Evolutionary conservation across 495 filamentous ascomycete genomes (phyloP).

Genomic region (Hypoxylon subgilvum): DNA sequence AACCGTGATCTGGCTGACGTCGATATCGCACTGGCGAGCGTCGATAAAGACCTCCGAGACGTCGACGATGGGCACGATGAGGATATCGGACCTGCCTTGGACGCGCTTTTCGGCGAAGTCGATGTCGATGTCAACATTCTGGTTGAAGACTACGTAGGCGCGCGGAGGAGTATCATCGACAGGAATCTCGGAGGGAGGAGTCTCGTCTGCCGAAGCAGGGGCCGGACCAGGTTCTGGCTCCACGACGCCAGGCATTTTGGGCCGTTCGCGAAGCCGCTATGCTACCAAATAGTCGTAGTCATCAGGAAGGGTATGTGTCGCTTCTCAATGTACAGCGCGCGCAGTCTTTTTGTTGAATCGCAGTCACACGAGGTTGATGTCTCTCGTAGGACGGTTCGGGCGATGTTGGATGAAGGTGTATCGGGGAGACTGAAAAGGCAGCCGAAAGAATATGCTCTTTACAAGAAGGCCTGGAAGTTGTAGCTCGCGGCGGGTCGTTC

Average conservation of each 20-base stretch:
- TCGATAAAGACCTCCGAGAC: conserved; percentile 77
- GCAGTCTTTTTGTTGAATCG: background rate
- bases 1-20: conserved; percentile 64
- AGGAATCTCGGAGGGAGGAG: conserved; percentile 37
- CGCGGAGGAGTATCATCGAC: conserved; percentile 43
- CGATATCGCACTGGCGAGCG: conserved; percentile 83
- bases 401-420: no score
- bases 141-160: conserved; percentile 70
- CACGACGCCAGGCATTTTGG: conserved; percentile 39
- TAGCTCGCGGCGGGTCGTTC: background rate
- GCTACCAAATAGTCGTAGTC: conserved; percentile 21
- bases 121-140: conserved; percentile 86
- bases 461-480: background rate
- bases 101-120: conserved; percentile 77
- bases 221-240: conserved; percentile 32
- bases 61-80: conserved; percentile 70
- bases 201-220: conserved; percentile 23
- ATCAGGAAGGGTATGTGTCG: conserved; percentile 19
- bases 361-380: background rate
- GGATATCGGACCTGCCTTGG: conserved; percentile 80
- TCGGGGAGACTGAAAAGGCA: no score
- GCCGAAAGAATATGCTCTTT: background rate
- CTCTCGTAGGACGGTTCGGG: no score
- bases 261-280: conserved; percentile 31
- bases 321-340: background rate